Evolutionary conservation across 2,329 filamentous ascomycete genomes (phyloP).

Genomic region (Escovopsis sp.): DNA sequence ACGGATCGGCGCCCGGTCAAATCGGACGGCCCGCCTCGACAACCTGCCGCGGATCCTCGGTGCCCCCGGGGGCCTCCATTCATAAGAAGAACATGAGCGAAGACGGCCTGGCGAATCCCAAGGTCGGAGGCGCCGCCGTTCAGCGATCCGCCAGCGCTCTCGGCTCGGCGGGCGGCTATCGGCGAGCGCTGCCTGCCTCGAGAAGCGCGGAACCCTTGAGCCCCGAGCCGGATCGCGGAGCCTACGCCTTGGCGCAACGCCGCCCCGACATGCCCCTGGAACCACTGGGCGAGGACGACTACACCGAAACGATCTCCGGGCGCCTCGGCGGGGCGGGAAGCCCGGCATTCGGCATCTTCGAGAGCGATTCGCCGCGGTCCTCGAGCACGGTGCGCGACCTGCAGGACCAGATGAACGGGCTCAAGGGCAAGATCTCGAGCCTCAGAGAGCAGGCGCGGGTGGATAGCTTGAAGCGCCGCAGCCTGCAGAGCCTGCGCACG

Average conservation of each 20-base stretch:
- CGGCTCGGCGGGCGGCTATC: conserved; percentile 43
- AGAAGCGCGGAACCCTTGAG: conserved; percentile 29
- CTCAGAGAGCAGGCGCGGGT: conserved; percentile 65
- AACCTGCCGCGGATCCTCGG: conserved; percentile 9
- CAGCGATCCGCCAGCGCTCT: conserved; percentile 51
- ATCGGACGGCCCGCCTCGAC: conserved; percentile 19
- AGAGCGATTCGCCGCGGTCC: conserved; percentile 44
- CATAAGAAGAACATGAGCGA: conserved; percentile 21
- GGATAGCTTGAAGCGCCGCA: conserved; percentile 64
- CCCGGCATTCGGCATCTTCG: conserved; percentile 28
- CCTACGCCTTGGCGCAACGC: conserved; percentile 16
- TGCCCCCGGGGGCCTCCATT: conserved; percentile 6
- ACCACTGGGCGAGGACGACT: conserved; percentile 37
- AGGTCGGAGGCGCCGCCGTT: conserved; percentile 18
- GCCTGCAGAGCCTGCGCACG: conserved; percentile 58
- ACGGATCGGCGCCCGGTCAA: conserved; percentile 37
- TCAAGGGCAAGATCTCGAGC: conserved; percentile 73
- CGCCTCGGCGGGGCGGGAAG: conserved; percentile 25
- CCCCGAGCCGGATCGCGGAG: conserved; percentile 11
- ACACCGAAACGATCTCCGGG: conserved; percentile 17
- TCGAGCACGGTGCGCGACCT: conserved; percentile 63
- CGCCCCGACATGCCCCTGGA: conserved; percentile 32
- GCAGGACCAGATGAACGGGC: conserved; percentile 70
- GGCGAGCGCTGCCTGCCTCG: conserved; percentile 31
- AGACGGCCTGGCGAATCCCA: conserved; percentile 14